Evolutionary conservation across 495 filamentous ascomycete genomes (phyloP).

Genomic region (Hypoxylon rickii): DNA sequence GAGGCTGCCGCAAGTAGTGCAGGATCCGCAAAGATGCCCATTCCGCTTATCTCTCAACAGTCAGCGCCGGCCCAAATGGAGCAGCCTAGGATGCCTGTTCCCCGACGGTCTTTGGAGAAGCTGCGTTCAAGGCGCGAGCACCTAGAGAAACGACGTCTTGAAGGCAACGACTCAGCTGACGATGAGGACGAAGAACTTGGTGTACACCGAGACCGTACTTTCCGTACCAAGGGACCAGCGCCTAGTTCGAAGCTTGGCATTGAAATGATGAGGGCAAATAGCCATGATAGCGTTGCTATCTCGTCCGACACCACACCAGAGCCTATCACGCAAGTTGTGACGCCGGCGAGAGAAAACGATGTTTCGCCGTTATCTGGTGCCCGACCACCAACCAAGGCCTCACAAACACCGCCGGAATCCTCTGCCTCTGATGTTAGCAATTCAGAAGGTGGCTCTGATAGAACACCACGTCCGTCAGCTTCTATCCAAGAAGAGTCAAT

Average conservation of each 20-base stretch:
- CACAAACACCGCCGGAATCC: slow-evolving; percentile 28
- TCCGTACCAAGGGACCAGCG: slow-evolving; percentile 45
- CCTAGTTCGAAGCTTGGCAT: slow-evolving; percentile 81
- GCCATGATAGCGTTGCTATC: slow-evolving; percentile 76
- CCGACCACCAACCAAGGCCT: slow-evolving; percentile 7
- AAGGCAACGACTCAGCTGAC: slow-evolving; percentile 84
- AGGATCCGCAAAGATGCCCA: slow-evolving; percentile 45
- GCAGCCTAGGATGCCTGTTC: slow-evolving; percentile 50
- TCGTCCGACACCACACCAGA: slow-evolving; percentile 47
- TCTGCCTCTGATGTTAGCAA: slow-evolving; percentile 8
- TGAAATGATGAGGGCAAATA: slow-evolving; percentile 96
- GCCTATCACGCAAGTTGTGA: slow-evolving; percentile 47
- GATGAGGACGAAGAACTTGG: slow-evolving; percentile 93
- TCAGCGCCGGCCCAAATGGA: slow-evolving; percentile 72
- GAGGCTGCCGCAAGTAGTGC: slow-evolving; percentile 40
- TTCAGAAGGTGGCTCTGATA: slow-evolving; percentile 15
- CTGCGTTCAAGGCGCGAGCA: slow-evolving; percentile 76
- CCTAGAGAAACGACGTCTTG: slow-evolving; percentile 72
- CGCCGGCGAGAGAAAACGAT: slow-evolving; percentile 40
- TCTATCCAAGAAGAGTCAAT: slow-evolving; percentile 12
- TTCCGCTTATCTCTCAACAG: slow-evolving; percentile 63
- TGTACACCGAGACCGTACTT: slow-evolving; percentile 55
- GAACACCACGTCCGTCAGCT: slow-evolving; percentile 28
- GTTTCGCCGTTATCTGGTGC: slow-evolving; percentile 19
- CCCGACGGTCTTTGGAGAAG: slow-evolving; percentile 76